Evolutionary conservation across 495 filamentous ascomycete species (phyloP).

Genomic region (Margaritispora aquatica): DNA sequence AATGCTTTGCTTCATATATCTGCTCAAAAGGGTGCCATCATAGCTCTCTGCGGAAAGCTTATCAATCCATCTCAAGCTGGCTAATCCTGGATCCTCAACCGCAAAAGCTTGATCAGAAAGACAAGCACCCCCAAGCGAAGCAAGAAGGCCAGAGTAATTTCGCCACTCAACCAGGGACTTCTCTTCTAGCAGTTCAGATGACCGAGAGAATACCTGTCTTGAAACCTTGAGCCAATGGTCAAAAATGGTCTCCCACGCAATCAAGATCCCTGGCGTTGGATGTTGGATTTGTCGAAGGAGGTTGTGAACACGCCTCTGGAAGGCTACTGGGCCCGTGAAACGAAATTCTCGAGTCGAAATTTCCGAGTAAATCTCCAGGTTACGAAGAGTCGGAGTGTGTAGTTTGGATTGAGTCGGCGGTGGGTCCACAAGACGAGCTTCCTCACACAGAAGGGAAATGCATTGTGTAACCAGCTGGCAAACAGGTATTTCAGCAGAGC

Average conservation of each 20-base stretch:
- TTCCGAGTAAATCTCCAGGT: slow-evolving; percentile 53
- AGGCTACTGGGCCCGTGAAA: slow-evolving; percentile 59
- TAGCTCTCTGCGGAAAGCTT: slow-evolving; percentile 49
- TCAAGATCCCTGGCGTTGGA: slow-evolving; percentile 53
- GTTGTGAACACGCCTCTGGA: slow-evolving; percentile 54
- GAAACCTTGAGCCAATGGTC: slow-evolving; percentile 52
- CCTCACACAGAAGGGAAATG: slow-evolving; percentile 56
- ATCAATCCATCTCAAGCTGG: slow-evolving; percentile 53
- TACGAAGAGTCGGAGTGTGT: slow-evolving; percentile 47
- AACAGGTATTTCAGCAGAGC: slow-evolving; percentile 54
- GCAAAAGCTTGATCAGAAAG: slow-evolving; percentile 48
- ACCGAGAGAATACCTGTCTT: slow-evolving; percentile 46
- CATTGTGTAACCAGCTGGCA: slow-evolving; percentile 56
- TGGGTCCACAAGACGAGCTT: slow-evolving; percentile 48
- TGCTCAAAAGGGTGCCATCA: slow-evolving; percentile 49
- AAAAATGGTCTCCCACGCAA: slow-evolving; percentile 59
- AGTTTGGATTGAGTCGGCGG: slow-evolving; percentile 38
- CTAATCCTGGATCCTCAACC: slow-evolving; percentile 48
- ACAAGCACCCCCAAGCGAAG: slow-evolving; percentile 58
- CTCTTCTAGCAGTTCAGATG: slow-evolving; percentile 44
- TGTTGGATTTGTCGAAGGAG: slow-evolving; percentile 52
- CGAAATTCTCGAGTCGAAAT: slow-evolving; percentile 55
- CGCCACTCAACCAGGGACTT: slow-evolving; percentile 54
- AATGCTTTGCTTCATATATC: slow-evolving; percentile 54
- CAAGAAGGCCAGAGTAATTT: slow-evolving; percentile 60